These are phyloP conservation scores for Diddensiella caesifluorescens DNA, from an alignment of 805 yeast species.

Conservation along the genomic window DNA sequence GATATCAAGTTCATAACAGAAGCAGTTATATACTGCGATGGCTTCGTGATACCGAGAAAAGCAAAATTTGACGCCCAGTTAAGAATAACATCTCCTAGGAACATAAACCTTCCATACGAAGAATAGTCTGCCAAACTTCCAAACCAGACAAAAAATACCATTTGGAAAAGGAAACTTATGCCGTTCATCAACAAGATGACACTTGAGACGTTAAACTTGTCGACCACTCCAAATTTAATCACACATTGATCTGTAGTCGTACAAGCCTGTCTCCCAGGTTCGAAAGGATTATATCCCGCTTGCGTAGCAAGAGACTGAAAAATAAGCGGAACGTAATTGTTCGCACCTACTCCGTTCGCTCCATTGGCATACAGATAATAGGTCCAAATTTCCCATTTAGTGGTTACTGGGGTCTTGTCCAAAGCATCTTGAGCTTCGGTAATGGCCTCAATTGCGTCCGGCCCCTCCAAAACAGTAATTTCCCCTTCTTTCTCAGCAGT, in stretches of 20 bases:
- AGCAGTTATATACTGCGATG: conserved; percentile 7
- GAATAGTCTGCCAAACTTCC: conserved; percentile 15
- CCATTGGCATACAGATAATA: conserved; percentile 14
- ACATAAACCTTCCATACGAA: conserved; percentile 12
- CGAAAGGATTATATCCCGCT: conserved; percentile 9
- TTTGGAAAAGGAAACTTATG: conserved; percentile 14
- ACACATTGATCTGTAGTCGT: conserved; percentile 12
- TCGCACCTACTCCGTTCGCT: conserved; percentile 15
- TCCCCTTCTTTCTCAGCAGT: conserved; percentile 4
- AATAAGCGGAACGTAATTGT: conserved; percentile 11
- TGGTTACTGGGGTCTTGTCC: conserved; percentile 10
- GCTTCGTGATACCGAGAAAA: conserved; percentile 9
- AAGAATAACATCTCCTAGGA: conserved; percentile 9
- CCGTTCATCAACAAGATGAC: conserved; percentile 14
- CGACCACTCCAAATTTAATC: conserved; percentile 9
- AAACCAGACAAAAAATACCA: conserved; percentile 13
- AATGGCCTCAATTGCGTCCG: conserved; percentile 1
- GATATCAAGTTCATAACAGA: conserved; percentile 12
- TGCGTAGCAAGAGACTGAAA: conserved; percentile 15
- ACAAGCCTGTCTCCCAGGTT: conserved; percentile 13
- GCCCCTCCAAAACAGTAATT: neutral
- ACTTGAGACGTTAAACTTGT: conserved; percentile 10
- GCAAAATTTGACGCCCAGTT: conserved; percentile 12
- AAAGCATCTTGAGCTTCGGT: conserved; percentile 10
- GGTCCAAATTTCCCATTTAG: conserved; percentile 10